These are phyloP conservation scores for Vanderwaltozyma yarrowii DNA, from an alignment of 805 yeast species.

Conservation along the genomic window DNA sequence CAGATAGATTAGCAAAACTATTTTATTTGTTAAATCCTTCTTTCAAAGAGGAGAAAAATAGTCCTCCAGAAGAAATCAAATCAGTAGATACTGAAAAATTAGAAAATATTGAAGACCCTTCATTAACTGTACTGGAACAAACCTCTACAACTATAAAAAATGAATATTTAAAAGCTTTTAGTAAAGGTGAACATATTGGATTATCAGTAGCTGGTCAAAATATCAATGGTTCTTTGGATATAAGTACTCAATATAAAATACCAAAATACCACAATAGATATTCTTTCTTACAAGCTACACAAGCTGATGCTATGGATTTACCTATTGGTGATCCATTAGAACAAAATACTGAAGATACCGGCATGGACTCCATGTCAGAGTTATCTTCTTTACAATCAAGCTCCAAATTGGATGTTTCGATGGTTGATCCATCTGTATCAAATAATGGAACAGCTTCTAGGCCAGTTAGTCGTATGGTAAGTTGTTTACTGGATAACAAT, in stretches of 20 bases:
- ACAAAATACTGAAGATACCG: not conserved
- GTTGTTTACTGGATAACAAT: conserved; percentile 13
- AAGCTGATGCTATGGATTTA: conserved; percentile 18
- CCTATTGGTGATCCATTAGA: conserved; percentile 15
- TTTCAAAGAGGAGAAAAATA: not conserved
- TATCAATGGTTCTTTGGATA: conserved; percentile 24
- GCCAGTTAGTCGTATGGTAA: conserved; percentile 17
- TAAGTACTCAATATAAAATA: conserved; percentile 23
- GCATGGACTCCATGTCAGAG: not conserved
- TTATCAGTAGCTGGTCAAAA: conserved; percentile 24
- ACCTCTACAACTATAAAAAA: conserved; percentile 17
- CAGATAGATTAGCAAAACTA: conserved; percentile 9
- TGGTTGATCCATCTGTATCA: no score
- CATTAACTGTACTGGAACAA: conserved; percentile 20
- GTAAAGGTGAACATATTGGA: conserved; percentile 18
- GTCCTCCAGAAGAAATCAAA: not conserved
- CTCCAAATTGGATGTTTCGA: no score
- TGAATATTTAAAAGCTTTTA: conserved; percentile 15
- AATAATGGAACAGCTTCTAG: conserved; percentile 4
- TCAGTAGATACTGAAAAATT: not conserved
- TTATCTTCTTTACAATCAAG: not conserved
- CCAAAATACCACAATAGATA: conserved; percentile 28
- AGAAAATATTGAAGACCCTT: conserved; percentile 15
- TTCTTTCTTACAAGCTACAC: conserved; percentile 23
- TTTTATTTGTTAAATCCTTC: conserved; percentile 9